Base-by-base conservation (phyloP, 1,139 yeast species). In the Yamadazyma epiphylla region DNA sequence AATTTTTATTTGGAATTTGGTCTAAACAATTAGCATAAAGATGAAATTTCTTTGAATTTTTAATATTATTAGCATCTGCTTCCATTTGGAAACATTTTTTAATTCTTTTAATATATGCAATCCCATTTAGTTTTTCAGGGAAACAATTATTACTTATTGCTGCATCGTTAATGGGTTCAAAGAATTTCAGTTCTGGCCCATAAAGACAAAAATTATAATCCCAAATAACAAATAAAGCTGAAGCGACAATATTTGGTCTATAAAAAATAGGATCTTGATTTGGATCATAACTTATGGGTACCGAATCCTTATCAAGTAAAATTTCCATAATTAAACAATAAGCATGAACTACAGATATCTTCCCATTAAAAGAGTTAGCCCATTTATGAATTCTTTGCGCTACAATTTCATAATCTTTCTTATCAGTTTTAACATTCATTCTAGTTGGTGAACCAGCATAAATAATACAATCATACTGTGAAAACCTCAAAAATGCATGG, bases 401-500 rank as follows among this genome's bases (percentile, higher is more conserved):
- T 21, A 70, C 80, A 15, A 61, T 58, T 41, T 57, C 61, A 41
- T 69, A 68, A 42, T 70, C 87, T 28, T 58, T 53, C 2, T 58
- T 50, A 8, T 69, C 64, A 1, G 83, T 77, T 27, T 67, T 68
- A 20, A 80, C 88, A 47, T 80, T 82, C 80, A 81, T 78, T 41
- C 85, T 65, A 55, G 77, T 71, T 1, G 89, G 88, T 4, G 85
- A 82, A 2, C 94, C 94, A 2, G 86, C 80, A 48, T 66, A 78
- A 4, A 80, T 75, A 37, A 79, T 80, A 34, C 80, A 71, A 48
- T 84, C 94, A 51, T 80, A 76, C 39, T 80, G 85, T 29, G 80
- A 73, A 15, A 80, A 69, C 37, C 60, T 61, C 53, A 83, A 65
- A 21, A 76, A 71, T 14, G 82, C 72, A 47, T 81, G 87, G 0